A percentile compares a stretch with the other conserved stretches of the same genome.
Conservation (phyloP, 2,329 filamentous ascomycete species). For the Aureobasidium sp. region DNA sequence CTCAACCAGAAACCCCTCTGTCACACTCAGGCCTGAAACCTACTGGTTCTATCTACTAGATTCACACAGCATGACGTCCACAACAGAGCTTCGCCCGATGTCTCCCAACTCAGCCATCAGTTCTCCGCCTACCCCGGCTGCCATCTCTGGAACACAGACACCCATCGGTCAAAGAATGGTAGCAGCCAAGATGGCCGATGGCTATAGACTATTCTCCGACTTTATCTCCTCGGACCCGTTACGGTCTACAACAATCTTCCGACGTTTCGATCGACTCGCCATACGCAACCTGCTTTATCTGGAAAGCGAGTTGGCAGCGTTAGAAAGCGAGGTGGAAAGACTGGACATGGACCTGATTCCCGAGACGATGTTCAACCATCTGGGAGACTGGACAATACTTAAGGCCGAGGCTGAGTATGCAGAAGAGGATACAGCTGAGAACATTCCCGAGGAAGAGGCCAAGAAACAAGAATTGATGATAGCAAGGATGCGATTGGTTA, state of each 20-base stretch:
- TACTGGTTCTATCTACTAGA: not conserved
- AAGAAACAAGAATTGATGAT: conserved; percentile 15
- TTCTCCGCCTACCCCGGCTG: not conserved
- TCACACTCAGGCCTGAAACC: too few relatives aligned
- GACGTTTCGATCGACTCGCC: conserved; percentile 13
- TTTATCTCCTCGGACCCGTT: conserved; percentile 9
- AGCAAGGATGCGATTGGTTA: conserved; percentile 3
- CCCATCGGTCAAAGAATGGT: not conserved
- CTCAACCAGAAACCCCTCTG: not conserved
- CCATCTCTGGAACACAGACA: conserved; percentile 2
- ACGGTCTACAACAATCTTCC: conserved; percentile 16
- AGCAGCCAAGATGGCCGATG: not conserved
- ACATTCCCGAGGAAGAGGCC: conserved; percentile 2
- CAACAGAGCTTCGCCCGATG: conserved; percentile 12
- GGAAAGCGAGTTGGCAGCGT: conserved; percentile 16
- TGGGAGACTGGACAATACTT: conserved; percentile 3
- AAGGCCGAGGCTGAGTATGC: conserved; percentile 6
- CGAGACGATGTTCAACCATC: not conserved
- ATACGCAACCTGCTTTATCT: conserved; percentile 19
- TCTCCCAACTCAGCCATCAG: not conserved
- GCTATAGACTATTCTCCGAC: conserved; percentile 12
- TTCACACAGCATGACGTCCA: not conserved
- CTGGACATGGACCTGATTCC: conserved; percentile 8
- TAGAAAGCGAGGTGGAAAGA: conserved; percentile 16
- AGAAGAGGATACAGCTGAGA: conserved; percentile 9